Evolutionary conservation across 2,329 filamentous ascomycete genomes (phyloP), one percentile per base, ranked within the genome.

Genomic region (Massarina eburnea): DNA sequence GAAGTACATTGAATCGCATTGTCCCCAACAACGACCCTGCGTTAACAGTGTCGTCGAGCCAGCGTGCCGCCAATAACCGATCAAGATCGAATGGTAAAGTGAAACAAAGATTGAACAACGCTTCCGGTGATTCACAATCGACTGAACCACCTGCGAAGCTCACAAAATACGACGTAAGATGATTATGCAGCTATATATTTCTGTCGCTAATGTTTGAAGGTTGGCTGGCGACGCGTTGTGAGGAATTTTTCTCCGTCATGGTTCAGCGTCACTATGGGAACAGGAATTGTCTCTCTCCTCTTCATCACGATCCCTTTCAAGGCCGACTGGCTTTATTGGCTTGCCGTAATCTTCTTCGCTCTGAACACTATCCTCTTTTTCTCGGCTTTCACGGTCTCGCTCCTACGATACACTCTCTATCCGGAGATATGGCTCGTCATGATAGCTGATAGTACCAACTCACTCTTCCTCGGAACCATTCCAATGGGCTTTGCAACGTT

Each of bases 401-500:
- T 81, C 1, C 61, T 85, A 2, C 77, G 86, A 4, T 89, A 89
- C 56, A 71, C 72, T 0, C 57, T 88, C 1, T 89, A 86, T 57
- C 85, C 84, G 0, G 76, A 80, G 46, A 82, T 88, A 22, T 89
- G 84, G 78, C 51, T 47, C 0, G 80, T 78, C 14, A 86, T 89
- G 84, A 77, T 89, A 27, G 70, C 73, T 2, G 82, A 89, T 20
- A 84, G 83, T 0, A 78, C 77, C 1, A 83, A 89, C 58, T 84
- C 81, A 1, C 73, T 89, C 42, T 89, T 89, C 54, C 69, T 89
- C 3, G 85, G 71, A 0, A 85, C 82, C 0, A 78, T 86, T 24
- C 84, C 84, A 0, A 88, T 88, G 82, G 84, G 78, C 0, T 78
- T 88, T 46, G 80, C 83, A 0, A 88, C 84, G 1, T 81, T 88